Conservation (phyloP, 345 rosid genomes). For the Toxicodendron radicans region DNA sequence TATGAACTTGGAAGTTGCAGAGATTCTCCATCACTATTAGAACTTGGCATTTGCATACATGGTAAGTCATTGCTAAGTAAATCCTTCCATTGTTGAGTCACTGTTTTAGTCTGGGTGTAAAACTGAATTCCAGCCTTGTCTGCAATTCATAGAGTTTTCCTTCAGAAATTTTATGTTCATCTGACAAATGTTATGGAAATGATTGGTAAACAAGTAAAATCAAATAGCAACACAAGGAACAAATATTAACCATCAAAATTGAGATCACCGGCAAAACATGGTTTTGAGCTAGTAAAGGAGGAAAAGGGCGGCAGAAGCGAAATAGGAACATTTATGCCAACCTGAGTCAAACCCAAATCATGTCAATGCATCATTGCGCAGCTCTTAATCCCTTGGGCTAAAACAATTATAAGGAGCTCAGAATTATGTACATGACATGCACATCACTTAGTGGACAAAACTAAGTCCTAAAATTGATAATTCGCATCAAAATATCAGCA, state of each 20-base stretch:
- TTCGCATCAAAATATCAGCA: background rate
- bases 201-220: background rate
- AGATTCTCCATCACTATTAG: conserved; percentile 5
- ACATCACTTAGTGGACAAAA: background rate
- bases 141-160: conserved; percentile 39
- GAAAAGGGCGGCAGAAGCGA: conserved; percentile 45
- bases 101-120: conserved; percentile 88
- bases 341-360: conserved; percentile 34
- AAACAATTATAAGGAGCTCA: background rate
- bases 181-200: background rate
- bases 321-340: conserved; percentile 57
- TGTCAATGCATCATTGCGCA: background rate
- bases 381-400: background rate
- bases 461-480: no score
- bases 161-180: background rate
- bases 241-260: conserved; percentile 45
- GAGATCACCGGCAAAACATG: conserved; percentile 50
- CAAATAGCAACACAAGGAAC: background rate
- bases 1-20: conserved; percentile 23
- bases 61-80: conserved; percentile 16
- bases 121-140: conserved; percentile 96
- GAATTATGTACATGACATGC: background rate
- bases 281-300: conserved; percentile 41
- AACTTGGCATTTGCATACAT: conserved; percentile 23
- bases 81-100: conserved; percentile 94